Evolutionary conservation across 225 moss, liverwort and hornwort species (phyloP).

Genomic region (Thuidium tamariscinum): DNA sequence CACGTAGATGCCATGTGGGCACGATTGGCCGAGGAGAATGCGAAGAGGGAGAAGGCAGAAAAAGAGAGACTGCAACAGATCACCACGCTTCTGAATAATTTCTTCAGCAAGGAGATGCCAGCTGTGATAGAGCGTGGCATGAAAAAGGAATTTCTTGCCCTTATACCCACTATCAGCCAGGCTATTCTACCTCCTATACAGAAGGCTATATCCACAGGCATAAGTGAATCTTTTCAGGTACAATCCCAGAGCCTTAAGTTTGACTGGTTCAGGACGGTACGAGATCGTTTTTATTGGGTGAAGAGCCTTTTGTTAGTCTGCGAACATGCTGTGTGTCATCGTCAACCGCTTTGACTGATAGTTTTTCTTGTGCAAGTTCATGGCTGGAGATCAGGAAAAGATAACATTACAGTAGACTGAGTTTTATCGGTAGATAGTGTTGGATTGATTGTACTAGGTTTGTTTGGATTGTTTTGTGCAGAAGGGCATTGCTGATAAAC

Average conservation of each 20-base stretch:
- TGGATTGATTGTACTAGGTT: background rate
- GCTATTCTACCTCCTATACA: slow-evolving; percentile 51
- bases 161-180: slow-evolving; percentile 49
- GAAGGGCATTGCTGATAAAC: slow-evolving; percentile 89
- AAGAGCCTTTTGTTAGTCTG: background rate
- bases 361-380: background rate
- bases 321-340: background rate
- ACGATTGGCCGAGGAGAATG: slow-evolving; percentile 84
- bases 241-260: background rate
- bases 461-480: slow-evolving; percentile 21
- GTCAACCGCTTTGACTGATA: background rate
- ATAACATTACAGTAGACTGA: background rate
- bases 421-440: background rate
- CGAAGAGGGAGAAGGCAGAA: slow-evolving; percentile 76
- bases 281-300: background rate
- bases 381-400: background rate
- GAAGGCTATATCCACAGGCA: slow-evolving; percentile 37
- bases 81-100: slow-evolving; percentile 40
- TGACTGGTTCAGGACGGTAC: background rate
- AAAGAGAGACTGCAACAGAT: slow-evolving; percentile 75
- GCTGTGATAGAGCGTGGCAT: slow-evolving; percentile 48
- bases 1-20: slow-evolving; percentile 95
- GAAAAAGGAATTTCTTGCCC: slow-evolving; percentile 38
- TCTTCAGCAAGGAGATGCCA: slow-evolving; percentile 46
- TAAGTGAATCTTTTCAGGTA: slow-evolving; percentile 48